These are phyloP conservation scores for Adansonia madagascariensis DNA, from an alignment of 441 rosid genomes.

Conservation along the genomic window DNA sequence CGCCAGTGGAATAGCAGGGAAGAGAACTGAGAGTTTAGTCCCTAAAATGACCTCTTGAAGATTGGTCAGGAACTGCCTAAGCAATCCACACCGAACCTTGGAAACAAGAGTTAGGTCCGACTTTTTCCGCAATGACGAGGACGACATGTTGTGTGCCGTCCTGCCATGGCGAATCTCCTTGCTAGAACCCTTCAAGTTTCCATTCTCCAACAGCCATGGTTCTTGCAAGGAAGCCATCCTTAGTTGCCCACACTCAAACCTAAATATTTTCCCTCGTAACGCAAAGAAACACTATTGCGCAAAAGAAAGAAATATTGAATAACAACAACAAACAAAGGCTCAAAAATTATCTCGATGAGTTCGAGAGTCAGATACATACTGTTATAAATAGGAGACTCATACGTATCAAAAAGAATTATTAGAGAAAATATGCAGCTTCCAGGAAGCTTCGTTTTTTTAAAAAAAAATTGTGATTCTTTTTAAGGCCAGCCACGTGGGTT, in stretches of 20 bases:
- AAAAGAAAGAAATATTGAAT: background rate
- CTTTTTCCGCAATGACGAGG: conserved; percentile 74
- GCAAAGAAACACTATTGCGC: background rate
- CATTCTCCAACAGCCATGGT: conserved; percentile 28
- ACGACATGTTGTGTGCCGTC: conserved; percentile 75
- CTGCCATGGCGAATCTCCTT: conserved; percentile 40
- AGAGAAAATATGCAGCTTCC: conserved; percentile 3
- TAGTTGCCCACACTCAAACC: background rate
- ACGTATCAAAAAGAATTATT: background rate
- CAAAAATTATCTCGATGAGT: background rate
- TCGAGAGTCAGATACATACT: background rate
- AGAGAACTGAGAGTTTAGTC: conserved; percentile 73
- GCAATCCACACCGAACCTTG: conserved; percentile 47
- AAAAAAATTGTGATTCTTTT: background rate
- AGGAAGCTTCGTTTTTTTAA: conserved; percentile 1
- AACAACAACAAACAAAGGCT: background rate
- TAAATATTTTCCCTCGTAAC: background rate
- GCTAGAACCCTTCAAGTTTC: conserved; percentile 10
- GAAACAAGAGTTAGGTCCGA: conserved; percentile 73
- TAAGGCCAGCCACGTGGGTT: background rate
- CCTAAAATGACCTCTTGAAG: conserved; percentile 83
- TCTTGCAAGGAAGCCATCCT: conserved; percentile 24
- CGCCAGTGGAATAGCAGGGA: conserved; percentile 76
- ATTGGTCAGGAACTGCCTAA: conserved; percentile 55
- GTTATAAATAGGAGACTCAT: conserved; percentile 3